phyloP scores from a whole-genome alignment of 768 basidiomycete genomes.

The Clathrus columnatus region DNA sequence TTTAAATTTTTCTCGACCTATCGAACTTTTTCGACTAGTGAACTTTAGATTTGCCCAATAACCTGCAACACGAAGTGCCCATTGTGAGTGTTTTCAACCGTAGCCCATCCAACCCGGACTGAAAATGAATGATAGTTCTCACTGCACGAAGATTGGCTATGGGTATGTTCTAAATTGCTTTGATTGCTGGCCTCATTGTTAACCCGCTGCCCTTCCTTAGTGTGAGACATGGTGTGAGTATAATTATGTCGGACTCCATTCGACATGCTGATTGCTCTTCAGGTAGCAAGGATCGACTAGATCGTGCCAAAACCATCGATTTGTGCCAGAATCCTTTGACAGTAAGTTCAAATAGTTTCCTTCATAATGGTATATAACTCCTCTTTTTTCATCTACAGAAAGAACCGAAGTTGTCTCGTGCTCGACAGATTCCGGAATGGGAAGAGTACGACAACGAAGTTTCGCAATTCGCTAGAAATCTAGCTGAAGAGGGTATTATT shows the following conservation, averaged over 20 bases:
- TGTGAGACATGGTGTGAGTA: constrained; percentile 97
- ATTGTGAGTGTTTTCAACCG: constrained; percentile 52
- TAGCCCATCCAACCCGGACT: constrained; percentile 1
- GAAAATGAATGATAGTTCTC: constrained; percentile 50
- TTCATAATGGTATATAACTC: neutral
- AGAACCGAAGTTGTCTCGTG: constrained; percentile 91
- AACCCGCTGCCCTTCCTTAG: constrained; percentile 26
- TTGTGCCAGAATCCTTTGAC: constrained; percentile 95
- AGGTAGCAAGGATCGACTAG: constrained; percentile 77
- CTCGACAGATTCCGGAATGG: constrained; percentile 96
- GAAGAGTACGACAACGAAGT: constrained; percentile 90
- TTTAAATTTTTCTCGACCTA: too few relatives aligned
- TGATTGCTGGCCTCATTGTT: neutral
- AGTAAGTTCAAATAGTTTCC: constrained; percentile 47
- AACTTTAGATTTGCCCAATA: constrained; percentile 81
- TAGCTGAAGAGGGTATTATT: constrained; percentile 64
- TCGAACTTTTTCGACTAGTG: neutral
- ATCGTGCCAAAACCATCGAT: constrained; percentile 84
- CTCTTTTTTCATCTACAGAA: constrained; percentile 45
- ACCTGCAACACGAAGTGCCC: constrained; percentile 84
- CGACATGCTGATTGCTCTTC: constrained; percentile 3
- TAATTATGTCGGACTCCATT: neutral
- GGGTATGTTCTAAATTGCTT: constrained; percentile 46
- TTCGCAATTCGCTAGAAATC: constrained; percentile 63
- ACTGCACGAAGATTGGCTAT: constrained; percentile 88